Base-by-base conservation (phyloP, 768 basidiomycete genomes). In the Lactarius sanguifluus region DNA sequence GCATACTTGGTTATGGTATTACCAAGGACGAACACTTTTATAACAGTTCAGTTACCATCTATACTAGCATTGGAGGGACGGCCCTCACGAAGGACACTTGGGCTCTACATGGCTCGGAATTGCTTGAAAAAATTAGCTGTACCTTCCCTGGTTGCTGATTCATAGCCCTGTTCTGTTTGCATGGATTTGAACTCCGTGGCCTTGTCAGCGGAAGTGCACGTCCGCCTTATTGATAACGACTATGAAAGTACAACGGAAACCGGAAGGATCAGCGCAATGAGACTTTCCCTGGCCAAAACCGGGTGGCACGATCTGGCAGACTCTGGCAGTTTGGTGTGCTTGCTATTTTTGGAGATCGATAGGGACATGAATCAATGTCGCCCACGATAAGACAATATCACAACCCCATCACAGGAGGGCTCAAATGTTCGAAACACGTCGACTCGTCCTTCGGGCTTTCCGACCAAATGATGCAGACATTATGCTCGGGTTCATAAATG, bases 391-490 rank as follows among this genome's bases (percentile, higher is more conserved):
- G 50, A 25, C 12, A 38, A 38, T 38, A 20, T 18, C 56, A 57
- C 30, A 34, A 40, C 57, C 38, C 25, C 38, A 40, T 38, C n/a
- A 15, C 36, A 40, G 23, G 16, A 36, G 38, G 56, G 32, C 56
- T 16, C 4, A 58, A n/a, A 58, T 58, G 57, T 58, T 58, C 57
- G 57, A 58, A 40, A 58, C 57, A 6, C 13, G 23, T 23, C 57
- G 57, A 58, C 57, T 58, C 15, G 3, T 58, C 36, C 57, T 58
- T 18, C 57, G 57, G 18, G 57, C 34, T 28, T 58, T 58, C 57
- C 57, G 38, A 58, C 23, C 57, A 15, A 58, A 38, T 28, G 57
- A 58, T 58, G 57, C 36, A 34, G 57, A 58, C 23, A 25, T 28
- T 3, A 58, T 58, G 57, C 57, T 58, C 36, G n/a, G 2, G 23